Percentiles rank a stretch among this genome's conserved stretches.
These are phyloP conservation scores for Daphne laureola DNA, from an alignment of 441 rosid genomes.

Conservation along the genomic window DNA sequence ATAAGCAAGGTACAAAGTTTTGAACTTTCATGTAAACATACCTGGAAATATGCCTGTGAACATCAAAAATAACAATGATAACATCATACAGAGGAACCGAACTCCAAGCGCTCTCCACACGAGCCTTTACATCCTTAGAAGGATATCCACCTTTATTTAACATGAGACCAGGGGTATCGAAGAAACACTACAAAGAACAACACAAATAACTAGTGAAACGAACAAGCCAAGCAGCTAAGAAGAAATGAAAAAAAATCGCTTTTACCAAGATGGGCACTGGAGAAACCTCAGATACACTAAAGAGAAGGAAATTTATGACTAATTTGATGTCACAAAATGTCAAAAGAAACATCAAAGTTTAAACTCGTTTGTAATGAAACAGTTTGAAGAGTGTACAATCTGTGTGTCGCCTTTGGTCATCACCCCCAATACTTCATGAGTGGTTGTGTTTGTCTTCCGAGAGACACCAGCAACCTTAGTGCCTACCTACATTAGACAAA, in stretches of 20 bases:
- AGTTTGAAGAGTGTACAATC: slow-evolving; percentile 43
- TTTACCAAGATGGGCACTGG: no score
- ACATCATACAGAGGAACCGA: slow-evolving; percentile 70
- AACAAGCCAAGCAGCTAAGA: slow-evolving; percentile 3
- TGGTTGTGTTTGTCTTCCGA: slow-evolving; percentile 90
- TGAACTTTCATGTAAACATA: slow-evolving; percentile 20
- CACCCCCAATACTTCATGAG: slow-evolving; percentile 88
- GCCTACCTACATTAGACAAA: slow-evolving; percentile 46
- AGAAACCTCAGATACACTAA: no score
- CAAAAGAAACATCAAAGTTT: neutral
- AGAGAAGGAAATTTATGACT: no score
- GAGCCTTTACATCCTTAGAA: slow-evolving; percentile 67
- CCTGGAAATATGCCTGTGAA: slow-evolving; percentile 80
- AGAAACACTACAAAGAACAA: slow-evolving; percentile 60
- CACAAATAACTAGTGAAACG: slow-evolving; percentile 5
- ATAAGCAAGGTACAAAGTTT: slow-evolving; percentile 1
- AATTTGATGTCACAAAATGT: no score
- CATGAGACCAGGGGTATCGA: slow-evolving; percentile 88
- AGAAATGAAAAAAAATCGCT: slow-evolving; percentile 1
- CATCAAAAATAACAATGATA: slow-evolving; percentile 86
- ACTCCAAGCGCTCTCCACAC: slow-evolving; percentile 83
- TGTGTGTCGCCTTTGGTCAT: slow-evolving; percentile 78
- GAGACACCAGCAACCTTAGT: slow-evolving; percentile 94
- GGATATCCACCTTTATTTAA: slow-evolving; percentile 57
- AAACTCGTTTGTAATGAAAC: neutral